Base-by-base conservation (phyloP, 208 protist genomes). In the Crithidia brevicula region DNA sequence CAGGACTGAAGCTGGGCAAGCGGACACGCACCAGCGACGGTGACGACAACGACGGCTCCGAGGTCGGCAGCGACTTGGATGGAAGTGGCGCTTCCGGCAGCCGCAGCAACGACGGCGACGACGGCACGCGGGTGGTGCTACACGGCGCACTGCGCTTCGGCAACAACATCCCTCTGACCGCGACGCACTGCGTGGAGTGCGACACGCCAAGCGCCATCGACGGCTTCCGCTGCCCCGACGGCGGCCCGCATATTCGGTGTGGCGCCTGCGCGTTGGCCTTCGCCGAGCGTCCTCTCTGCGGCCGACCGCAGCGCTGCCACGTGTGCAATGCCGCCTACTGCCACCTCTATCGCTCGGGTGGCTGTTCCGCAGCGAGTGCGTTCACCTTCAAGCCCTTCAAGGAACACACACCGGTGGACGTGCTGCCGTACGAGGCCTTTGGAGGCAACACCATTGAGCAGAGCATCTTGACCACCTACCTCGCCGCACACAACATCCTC, bases 311-410 rank as follows among this genome's bases (percentile, higher is more conserved):
- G 73, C 70, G 79, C 22, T 96, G 93, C 72, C 79, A 87, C 42
- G 67, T 97, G 8, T 97, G 93, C 74, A 79, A 61, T 31, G 42
- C 49, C 0, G 74, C 90, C 8, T 89, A 82, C 77, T 97, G 93
- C 60, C 70, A 83, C 59, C 75, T 95, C 3, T 97, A 97, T 79
- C 83, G 73, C 6, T 72, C 56, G 25, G 84, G 76, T 20, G 80
- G 82, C 16, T 81, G 85, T 54, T 51, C 31, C 11, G 13, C 42
- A 5, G 36, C 56, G 27, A 43, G 23, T 15, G 30, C 47, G n/a
- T 40, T 27, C 5, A 62, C 45, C 1, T 72, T 90, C 16, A 33
- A 42, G 30, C 63, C 64, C 11, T 47, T 77, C 51, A 53, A 78
- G 53, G 49, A 62, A 10, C 65, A 73, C 49, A 42, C 36, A 3